phyloP scores from a whole-genome alignment of 2,329 filamentous ascomycete species.

The Botrytis aclada region DNA sequence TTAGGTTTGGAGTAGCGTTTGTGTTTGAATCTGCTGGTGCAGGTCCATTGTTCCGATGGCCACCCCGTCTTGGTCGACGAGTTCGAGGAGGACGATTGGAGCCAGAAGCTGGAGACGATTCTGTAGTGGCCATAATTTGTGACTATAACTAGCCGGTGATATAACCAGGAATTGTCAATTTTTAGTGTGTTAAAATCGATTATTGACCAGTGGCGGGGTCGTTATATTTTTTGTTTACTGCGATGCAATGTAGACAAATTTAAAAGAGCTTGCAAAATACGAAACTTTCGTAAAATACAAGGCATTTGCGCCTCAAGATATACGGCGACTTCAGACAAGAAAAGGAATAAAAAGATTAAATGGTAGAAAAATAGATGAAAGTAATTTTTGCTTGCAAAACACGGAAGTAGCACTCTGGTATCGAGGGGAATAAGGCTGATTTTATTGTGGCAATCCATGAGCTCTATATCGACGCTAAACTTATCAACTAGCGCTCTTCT shows the following conservation, averaged over 20 bases:
- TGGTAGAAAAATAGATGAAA: background rate
- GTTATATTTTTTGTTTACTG: conserved; percentile 9
- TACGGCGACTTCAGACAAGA: conserved; percentile 36
- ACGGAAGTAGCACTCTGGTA: background rate
- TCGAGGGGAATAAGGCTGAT: conserved; percentile 12
- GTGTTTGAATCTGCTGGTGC: conserved; percentile 9
- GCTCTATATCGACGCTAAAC: background rate
- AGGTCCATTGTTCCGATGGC: conserved; percentile 24
- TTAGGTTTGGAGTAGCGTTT: background rate
- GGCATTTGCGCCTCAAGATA: conserved; percentile 33
- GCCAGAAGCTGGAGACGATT: conserved; percentile 21
- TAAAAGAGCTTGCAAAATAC: background rate
- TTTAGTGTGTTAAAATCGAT: background rate
- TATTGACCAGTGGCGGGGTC: conserved; percentile 21
- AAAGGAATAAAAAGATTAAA: conserved; percentile 21
- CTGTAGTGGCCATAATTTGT: conserved; percentile 28
- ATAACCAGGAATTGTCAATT: conserved; percentile 11
- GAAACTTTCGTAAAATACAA: background rate
- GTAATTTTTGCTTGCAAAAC: background rate
- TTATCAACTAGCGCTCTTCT: background rate
- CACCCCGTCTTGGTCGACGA: conserved; percentile 32
- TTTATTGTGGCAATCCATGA: conserved; percentile 16
- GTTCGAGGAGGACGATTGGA: conserved; percentile 27
- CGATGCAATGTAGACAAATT: background rate
- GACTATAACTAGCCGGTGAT: background rate